phyloP scores from a whole-genome alignment of 1,284 basidiomycete species.

The Rhizoctonia solani region DNA sequence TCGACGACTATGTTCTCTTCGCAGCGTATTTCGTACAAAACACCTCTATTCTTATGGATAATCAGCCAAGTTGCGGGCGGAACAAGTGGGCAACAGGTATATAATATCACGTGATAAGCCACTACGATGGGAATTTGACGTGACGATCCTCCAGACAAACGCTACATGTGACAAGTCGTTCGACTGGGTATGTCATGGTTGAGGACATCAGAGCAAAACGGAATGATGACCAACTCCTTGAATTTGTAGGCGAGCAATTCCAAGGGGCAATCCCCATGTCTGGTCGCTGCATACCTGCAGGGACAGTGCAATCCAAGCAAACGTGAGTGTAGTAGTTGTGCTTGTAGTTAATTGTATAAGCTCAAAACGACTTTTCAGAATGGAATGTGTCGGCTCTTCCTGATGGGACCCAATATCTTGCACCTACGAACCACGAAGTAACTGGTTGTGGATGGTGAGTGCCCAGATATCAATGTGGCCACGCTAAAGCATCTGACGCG shows the following conservation, averaged over 20 bases:
- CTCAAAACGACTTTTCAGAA: neutral
- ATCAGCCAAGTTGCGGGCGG: neutral
- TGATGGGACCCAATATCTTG: conserved; percentile 17
- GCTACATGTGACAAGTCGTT: conserved; percentile 25
- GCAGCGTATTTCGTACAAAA: neutral
- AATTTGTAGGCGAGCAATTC: conserved; percentile 33
- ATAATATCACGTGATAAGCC: conserved; percentile 28
- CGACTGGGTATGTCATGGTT: conserved; percentile 6
- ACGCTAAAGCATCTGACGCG: neutral
- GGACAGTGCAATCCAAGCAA: conserved; percentile 30
- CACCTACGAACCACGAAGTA: conserved; percentile 16
- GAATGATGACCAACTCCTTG: neutral
- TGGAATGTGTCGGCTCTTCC: conserved; percentile 33
- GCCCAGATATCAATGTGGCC: neutral
- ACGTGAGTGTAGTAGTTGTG: conserved; percentile 32
- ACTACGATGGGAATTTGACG: conserved; percentile 5
- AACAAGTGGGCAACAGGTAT: conserved; percentile 8
- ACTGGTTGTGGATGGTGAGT: conserved; percentile 33
- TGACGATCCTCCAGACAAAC: conserved; percentile 10
- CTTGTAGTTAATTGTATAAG: neutral
- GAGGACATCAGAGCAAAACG: neutral
- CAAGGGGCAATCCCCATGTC: conserved; percentile 33
- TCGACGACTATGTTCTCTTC: neutral
- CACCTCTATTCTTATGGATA: neutral
- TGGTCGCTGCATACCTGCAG: conserved; percentile 35